These are phyloP conservation scores for Trichoderma hamatum DNA, from an alignment of 2,329 filamentous ascomycete species.

Conservation along the genomic window DNA sequence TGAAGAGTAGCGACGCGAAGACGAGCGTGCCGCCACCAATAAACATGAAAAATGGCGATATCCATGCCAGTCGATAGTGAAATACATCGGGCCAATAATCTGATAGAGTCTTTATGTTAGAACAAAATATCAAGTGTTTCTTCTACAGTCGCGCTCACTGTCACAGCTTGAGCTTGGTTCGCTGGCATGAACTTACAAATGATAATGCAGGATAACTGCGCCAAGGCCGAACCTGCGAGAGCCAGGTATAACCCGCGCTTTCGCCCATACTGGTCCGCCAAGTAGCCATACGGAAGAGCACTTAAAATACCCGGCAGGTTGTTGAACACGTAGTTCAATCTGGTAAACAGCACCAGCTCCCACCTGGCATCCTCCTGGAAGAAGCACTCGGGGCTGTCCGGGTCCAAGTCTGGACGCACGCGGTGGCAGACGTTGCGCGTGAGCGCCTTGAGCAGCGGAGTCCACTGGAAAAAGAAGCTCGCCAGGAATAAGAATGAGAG, in stretches of 20 bases:
- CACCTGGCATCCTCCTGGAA: background rate
- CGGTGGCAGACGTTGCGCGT: background rate
- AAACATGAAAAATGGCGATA: background rate
- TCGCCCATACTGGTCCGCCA: background rate
- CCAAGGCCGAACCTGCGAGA: background rate
- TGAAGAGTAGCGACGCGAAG: background rate
- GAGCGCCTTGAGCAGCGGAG: background rate
- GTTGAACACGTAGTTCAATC: background rate
- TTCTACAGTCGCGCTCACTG: no score
- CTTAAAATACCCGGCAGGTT: background rate
- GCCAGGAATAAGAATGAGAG: background rate
- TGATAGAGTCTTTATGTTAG: background rate
- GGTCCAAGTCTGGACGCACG: background rate
- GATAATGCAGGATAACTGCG: background rate
- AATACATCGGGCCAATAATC: background rate
- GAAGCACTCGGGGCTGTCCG: background rate
- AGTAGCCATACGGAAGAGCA: background rate
- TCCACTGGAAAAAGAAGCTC: background rate
- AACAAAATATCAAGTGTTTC: no score
- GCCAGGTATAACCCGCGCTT: background rate
- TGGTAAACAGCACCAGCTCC: background rate
- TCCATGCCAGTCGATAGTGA: background rate
- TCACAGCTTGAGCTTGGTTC: background rate
- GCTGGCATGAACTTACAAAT: background rate
- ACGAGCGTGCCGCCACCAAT: background rate